Base-by-base conservation (phyloP, 805 yeast species). In the Nakazawaea peltata region DNA sequence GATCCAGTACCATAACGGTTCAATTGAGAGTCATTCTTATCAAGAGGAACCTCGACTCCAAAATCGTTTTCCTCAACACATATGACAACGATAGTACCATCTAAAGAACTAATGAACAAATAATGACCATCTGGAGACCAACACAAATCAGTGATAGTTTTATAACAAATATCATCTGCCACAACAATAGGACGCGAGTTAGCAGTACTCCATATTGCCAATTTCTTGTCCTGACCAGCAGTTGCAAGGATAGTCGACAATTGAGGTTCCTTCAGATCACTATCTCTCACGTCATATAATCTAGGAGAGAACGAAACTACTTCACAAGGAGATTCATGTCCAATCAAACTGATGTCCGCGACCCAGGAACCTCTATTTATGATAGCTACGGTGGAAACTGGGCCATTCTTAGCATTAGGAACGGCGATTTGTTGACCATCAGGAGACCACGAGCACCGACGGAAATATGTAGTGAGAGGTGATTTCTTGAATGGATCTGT, bases 171-270 rank as follows among this genome's bases (percentile, higher is more conserved):
- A 43, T 88, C 94, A 27, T 74, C 74, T 1, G 88, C 84, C 6
- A 87, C 84, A 10, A 83, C 69, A 32, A 92, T 56, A 1, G 98
- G 97, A 33, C 84, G 67, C 4, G 87, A 71, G 34, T 67, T 68
- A 2, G 72, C 58, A 0, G 95, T 90, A 48, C 77, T 78, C 98
- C 98, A 90, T 5, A 90, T 64, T 0, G 87, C 94, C 26, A 92
- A 57, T 1, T 87, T 72, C 48, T 84, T 77, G 56, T 90, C 98
- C 57, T 90, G 97, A 9, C 97, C 97, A 11, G 90, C 96, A 19
- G 96, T 82, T 2, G 97, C 96, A n/a, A 90, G 65, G 1, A 90
- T 72, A 0, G 95, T 80, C 6, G 81, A 67, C 34, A 69, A 24
- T 15, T 34, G 32, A 15, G 46, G 45, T 15, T 45, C 47, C 14